Evolutionary conservation across 345 rosid genomes (phyloP), one percentile per base, ranked within the genome.

Genomic region (Excoecaria cochinchinensis): DNA sequence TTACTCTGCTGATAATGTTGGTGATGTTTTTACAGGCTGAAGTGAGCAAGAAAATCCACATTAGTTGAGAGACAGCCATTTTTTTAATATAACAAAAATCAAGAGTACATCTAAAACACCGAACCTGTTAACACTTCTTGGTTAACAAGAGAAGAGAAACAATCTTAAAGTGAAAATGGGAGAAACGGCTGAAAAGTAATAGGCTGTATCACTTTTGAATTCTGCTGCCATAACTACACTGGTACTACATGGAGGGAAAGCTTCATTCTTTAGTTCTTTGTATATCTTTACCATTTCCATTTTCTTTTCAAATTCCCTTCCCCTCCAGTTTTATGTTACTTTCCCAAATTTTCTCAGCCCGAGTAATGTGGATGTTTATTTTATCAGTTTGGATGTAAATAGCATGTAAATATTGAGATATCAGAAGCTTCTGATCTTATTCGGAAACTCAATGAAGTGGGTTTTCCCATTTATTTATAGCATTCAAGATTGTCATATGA

Each of bases 1-100:
- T 55, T 13, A 15, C 67, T 40, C 15, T 50, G 52, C 40, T 77
- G 57, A 76, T 60, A 61, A 69, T 17, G 51, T 47, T 71, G 31
- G 12, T 71, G 11, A 19, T 53, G 67, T 19, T 61, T 44, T 80
- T 82, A 70, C 84, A 84, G 86, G 14, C 66, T 8, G 78, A 69
- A 72, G 39, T 36, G 40, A 58, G 74, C 19, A 58, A 64, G 79
- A 72, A 69, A 73, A 73, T 70, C 31, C 73, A 71, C 48, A 48
- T 56, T 3, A 75, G 74, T 14, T 72, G 69, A 77, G 31, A 53
- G 46, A 16, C 47, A 8, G 5, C 3, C 25, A 38, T 3, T 12
- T 31, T 46, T 46, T 50, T 65, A 0, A 58, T 10, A 31, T 60
- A 57, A 7, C 2, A 38, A 3, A 22, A 38, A 25, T 36, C 36